Conservation (phyloP, 2,329 filamentous ascomycete genomes). For the Escovopsis sp. region DNA sequence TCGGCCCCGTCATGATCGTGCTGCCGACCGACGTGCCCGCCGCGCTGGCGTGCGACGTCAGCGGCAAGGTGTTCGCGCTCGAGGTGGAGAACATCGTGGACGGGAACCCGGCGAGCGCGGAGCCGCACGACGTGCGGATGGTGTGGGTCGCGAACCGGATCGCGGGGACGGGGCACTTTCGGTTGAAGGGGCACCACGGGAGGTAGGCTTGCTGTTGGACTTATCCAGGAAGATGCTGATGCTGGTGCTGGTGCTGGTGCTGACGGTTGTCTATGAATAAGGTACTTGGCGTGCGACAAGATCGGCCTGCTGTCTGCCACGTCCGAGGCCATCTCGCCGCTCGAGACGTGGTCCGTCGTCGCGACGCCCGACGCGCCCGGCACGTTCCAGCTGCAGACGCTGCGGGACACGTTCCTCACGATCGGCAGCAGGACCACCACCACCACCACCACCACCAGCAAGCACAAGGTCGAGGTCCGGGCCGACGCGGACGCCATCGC, state of each 20-base stretch:
- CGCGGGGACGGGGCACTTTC: constrained; percentile 64
- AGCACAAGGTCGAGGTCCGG: constrained; percentile 44
- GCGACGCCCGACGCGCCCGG: constrained; percentile 49
- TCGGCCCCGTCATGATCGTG: constrained; percentile 71
- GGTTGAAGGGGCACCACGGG: constrained; percentile 83
- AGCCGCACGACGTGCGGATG: constrained; percentile 90
- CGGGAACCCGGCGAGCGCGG: constrained; percentile 64
- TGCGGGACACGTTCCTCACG: constrained; percentile 55
- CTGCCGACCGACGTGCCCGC: constrained; percentile 60
- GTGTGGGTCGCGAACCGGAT: constrained; percentile 87
- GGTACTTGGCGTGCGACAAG: constrained; percentile 76
- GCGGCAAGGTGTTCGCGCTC: constrained; percentile 73
- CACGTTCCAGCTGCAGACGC: constrained; percentile 62
- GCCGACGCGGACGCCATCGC: constrained; percentile 57
- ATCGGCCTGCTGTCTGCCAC: constrained; percentile 64
- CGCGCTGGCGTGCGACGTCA: constrained; percentile 72
- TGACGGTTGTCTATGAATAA: too few relatives aligned
- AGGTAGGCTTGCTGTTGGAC: too few relatives aligned
- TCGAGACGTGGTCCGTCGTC: constrained; percentile 67
- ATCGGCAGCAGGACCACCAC: constrained; percentile 14
- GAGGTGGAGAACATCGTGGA: constrained; percentile 81
- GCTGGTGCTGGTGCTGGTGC: too few relatives aligned
- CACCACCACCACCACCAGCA: constrained; percentile 27
- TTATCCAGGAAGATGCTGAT: too few relatives aligned
- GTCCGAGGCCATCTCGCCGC: constrained; percentile 66